Base-by-base conservation (phyloP, 2,329 filamentous ascomycete genomes). In the Beauveria brongniartii region DNA sequence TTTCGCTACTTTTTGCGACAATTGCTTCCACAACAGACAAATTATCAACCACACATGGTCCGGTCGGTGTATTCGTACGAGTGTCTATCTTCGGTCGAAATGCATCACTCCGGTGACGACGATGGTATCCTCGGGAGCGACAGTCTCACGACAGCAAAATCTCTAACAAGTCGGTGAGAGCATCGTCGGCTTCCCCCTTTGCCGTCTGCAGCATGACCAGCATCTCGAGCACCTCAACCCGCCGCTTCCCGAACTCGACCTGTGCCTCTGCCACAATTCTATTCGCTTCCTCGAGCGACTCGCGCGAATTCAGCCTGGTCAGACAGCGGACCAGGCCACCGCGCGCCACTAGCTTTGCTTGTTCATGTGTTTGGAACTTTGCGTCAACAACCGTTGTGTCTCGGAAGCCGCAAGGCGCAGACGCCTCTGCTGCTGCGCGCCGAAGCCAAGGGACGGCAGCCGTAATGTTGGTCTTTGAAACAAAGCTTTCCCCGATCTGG, bases 181-280 rank as follows among this genome's bases (percentile, higher is more conserved):
- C n/a, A 34, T 30, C 47, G 24, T n/a, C 26, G 3, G 24, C 41
- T 16, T 54, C 20, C 18, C 58, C 58, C 6, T 46, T 24, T n/a
- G 41, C 50, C 6, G 30, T 10, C 30, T 60, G 51, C 20, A 60
- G 26, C 28, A 30, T n/a, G 8, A 50, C 50, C 9, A 52, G 26
- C 58, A 60, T 60, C 28, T 54, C 58, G 20, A 60, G 43, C 10
- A 60, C 50, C 18, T 54, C 50, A 5, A 54, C 10, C 14, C 30
- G 28, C 3, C 50, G 40, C 8, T 47, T 20, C 3, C 58, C 41
- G 18, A 60, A 60, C 16, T 54, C 50, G 16, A 20, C 43, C 24
- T 54, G 26, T 8, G 58, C 41, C 1, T 22, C 16, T 16, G 5
- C 12, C 5, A 55, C 41, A 7, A 60, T 18, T 4, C 24, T 24